Evolutionary conservation across 2,329 filamentous ascomycete genomes (phyloP), one percentile per base, ranked within the genome.

Genomic region (Trichoderma lentiforme): DNA sequence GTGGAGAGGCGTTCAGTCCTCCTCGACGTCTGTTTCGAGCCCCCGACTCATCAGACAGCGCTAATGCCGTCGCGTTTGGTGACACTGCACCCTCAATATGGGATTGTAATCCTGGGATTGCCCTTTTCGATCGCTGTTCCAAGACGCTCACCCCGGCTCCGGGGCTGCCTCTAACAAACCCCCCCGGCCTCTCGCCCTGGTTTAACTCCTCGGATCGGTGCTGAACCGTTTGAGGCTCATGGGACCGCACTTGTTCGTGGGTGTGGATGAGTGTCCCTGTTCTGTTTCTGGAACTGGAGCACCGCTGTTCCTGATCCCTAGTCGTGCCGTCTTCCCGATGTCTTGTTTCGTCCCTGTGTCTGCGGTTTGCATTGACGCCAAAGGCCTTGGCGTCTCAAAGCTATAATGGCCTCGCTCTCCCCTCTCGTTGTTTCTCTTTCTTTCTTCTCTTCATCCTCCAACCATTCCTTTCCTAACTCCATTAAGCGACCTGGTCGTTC

Each of bases 331-430:
- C 75, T 74, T 76, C 71, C 74, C 75, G 74, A 75, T 62, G 70
- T 74, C 36, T 76, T 77, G 78, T 76, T 75, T 78, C 81, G 76
- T 83, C 76, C 80, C 74, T 74, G 62, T 73, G 70, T 60, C 73
- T 73, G 71, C 72, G 72, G 74, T 73, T 68, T 74, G 75, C 74
- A 82, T 83, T 83, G 82, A 81, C 76, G 77, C 74, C 73, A 71
- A 78, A 80, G 77, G 77, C 80, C 82, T 84, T 83, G 83, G 82
- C 81, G 80, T 77, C 76, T 74, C 73, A 73, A 74, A 75, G 77
- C 73, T 77, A 79, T 78, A 77, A 80, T 79, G 74, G 32, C 60
- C 57, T 53, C 71, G 51, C 24, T 56, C 39, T 51, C 58, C 58
- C 71, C 74, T 73, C 73, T 75, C 3, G 74, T 73, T 72, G 75